Conservation (phyloP, 2,329 filamentous ascomycete genomes). For the Nannizziopsis barbatae region DNA sequence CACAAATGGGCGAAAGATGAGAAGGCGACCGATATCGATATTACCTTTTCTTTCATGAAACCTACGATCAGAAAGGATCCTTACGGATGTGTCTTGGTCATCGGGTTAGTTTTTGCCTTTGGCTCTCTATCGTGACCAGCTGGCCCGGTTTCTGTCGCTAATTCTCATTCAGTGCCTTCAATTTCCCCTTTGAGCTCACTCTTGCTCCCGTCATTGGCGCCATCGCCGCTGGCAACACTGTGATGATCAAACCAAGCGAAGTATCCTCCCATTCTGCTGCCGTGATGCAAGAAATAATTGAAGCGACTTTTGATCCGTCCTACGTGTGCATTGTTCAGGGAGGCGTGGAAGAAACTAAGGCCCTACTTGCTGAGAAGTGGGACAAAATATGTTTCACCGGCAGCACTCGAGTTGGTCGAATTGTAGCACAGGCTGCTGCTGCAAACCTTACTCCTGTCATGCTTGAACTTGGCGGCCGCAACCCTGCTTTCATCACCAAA, state of each 20-base stretch:
- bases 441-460: constrained; percentile 76
- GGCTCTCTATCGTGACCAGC: too few relatives aligned
- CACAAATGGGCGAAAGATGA: constrained; percentile 78
- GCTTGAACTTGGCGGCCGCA: constrained; percentile 81
- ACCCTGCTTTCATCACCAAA: constrained; percentile 84
- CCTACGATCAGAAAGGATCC: constrained; percentile 80
- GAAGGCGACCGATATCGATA: constrained; percentile 55
- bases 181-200: constrained; percentile 78
- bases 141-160: neutral
- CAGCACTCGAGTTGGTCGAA: constrained; percentile 63
- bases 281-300: constrained; percentile 67
- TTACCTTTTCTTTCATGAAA: constrained; percentile 57
- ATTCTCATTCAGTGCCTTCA: constrained; percentile 55
- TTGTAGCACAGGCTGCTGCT: constrained; percentile 82
- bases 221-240: constrained; percentile 84
- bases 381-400: constrained; percentile 98
- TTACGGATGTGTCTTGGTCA: constrained; percentile 68
- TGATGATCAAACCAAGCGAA: constrained; percentile 84
- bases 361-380: constrained; percentile 78
- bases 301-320: constrained; percentile 62
- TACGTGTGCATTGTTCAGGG: constrained; percentile 74
- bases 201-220: constrained; percentile 74
- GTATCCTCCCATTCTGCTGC: constrained; percentile 63
- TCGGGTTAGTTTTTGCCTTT: constrained; percentile 46
- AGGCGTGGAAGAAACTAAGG: constrained; percentile 64